A percentile compares a stretch with the other conserved stretches of the same genome.
These are phyloP conservation scores for Gilbertella persicaria DNA, from an alignment of 371 early-diverging fungal genomes.

Conservation along the genomic window DNA sequence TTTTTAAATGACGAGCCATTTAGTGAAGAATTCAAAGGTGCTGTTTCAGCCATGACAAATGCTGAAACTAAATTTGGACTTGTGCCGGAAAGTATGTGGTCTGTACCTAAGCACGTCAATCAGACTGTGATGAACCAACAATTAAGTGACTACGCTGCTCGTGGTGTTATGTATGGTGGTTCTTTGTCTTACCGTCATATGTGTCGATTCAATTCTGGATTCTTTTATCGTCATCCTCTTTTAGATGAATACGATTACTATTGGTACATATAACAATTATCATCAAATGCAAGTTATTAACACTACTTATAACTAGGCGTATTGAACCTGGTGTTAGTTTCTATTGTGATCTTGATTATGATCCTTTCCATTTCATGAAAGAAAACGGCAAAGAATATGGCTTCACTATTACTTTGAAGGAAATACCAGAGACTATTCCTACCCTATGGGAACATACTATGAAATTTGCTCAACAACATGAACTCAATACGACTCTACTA, in stretches of 20 bases:
- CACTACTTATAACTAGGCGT: conserved; percentile 66
- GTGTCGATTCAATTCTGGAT: conserved; percentile 80
- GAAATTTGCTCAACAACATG: conserved; percentile 48
- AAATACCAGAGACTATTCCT: conserved; percentile 83
- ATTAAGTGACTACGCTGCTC: conserved; percentile 58
- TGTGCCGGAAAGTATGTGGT: conserved; percentile 72
- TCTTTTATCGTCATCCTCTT: conserved; percentile 88
- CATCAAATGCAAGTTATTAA: neutral
- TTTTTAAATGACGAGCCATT: conserved; percentile 87
- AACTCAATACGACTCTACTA: conserved; percentile 36
- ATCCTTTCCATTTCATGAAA: conserved; percentile 86
- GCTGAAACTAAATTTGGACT: conserved; percentile 64
- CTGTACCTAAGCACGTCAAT: conserved; percentile 69
- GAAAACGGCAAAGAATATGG: conserved; percentile 79
- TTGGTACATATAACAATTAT: conserved; percentile 62
- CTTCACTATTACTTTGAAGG: conserved; percentile 81
- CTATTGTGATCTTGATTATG: conserved; percentile 87
- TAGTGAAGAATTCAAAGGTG: conserved; percentile 63
- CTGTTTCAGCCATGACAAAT: conserved; percentile 63
- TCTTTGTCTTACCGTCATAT: conserved; percentile 43
- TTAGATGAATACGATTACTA: conserved; percentile 86
- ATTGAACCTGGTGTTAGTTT: conserved; percentile 93
- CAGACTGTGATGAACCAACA: conserved; percentile 53
- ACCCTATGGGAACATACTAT: conserved; percentile 78
- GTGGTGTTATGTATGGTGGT: conserved; percentile 69